Evolutionary conservation across 805 yeast species (phyloP).

Genomic region (Saccharomyces paradoxus): DNA sequence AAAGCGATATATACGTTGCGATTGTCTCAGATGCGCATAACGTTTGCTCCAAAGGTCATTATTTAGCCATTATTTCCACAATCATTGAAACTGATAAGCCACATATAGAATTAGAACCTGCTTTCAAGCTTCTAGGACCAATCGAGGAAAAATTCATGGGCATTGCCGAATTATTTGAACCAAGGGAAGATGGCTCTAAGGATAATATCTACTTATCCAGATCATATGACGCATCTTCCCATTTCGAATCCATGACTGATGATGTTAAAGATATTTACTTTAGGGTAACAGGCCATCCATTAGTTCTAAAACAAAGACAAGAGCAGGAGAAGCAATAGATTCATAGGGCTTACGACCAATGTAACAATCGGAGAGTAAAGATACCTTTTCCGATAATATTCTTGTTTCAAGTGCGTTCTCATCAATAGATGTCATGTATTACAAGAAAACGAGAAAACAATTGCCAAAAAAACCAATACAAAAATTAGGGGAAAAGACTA

Average conservation of each 20-base stretch:
- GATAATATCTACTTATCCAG: constrained; percentile 76
- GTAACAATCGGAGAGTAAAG: neutral
- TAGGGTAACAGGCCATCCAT: constrained; percentile 86
- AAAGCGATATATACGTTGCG: constrained; percentile 91
- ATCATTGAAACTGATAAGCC: constrained; percentile 90
- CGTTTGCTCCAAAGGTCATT: constrained; percentile 82
- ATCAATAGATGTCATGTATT: neutral
- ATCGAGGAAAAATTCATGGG: constrained; percentile 85
- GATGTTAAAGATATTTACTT: constrained; percentile 91
- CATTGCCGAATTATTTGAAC: constrained; percentile 83
- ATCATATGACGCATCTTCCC: constrained; percentile 90
- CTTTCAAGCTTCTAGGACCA: constrained; percentile 81
- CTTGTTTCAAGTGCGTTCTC: neutral
- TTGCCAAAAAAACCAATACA: neutral
- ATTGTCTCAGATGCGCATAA: constrained; percentile 82
- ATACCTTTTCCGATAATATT: neutral
- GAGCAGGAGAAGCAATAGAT: constrained; percentile 53
- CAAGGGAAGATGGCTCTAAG: constrained; percentile 69
- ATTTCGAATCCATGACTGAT: constrained; percentile 92
- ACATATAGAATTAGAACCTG: constrained; percentile 86
- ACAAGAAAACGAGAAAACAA: neutral
- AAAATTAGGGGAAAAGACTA: neutral
- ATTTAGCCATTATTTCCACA: constrained; percentile 88
- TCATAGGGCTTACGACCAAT: neutral
- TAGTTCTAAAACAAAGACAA: constrained; percentile 73